Evolutionary conservation across 345 rosid genomes (phyloP), one percentile per base, ranked within the genome.

Genomic region (Eucalyptus globulus): DNA sequence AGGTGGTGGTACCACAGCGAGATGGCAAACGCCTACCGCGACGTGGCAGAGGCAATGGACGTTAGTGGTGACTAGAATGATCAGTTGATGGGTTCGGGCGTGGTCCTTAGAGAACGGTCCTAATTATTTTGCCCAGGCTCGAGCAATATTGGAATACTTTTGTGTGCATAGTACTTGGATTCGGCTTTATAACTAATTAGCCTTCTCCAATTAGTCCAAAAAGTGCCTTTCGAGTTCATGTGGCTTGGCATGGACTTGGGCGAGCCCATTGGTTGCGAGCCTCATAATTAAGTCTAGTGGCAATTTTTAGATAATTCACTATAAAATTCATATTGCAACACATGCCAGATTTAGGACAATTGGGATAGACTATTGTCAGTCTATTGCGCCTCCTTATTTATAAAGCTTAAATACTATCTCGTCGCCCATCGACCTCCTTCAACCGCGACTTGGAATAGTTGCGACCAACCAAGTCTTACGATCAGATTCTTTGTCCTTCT

Each of bases 1-100:
- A 95, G 91, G 90, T 94, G 94, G 92, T 93, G 98, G 88, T 92
- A 95, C 88, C 94, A 91, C 92, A 91, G 95, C 86, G 94, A 89
- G 13, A 94, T 80, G 87, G 91, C 89, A 93, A 12, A 0, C 8
- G 0, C 93, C 94, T 94, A 90, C 80, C 92, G 91, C 14, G 94
- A 89, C 43, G 93, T n/a, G 88, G 92, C 89, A 87, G 93, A 87
- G 40, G 92, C 49, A 19, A 86, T 60, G 19, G 95, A 93, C 17
- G 91, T 58, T 56, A 56, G 62, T 50, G 54, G 54, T 6, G 54
- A 16, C 54, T 0, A 50, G 54, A 50, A 16, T 50, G 54, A 50
- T 50, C 54, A 50, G 54, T 50, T 16, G 50, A 49, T 13, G 62
- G 62, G 62, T 1, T 22, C 13, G 29, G 27, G 29, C 62, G 13